phyloP scores from a whole-genome alignment of 2,329 filamentous ascomycete genomes.

The Geosmithia morbida region DNA sequence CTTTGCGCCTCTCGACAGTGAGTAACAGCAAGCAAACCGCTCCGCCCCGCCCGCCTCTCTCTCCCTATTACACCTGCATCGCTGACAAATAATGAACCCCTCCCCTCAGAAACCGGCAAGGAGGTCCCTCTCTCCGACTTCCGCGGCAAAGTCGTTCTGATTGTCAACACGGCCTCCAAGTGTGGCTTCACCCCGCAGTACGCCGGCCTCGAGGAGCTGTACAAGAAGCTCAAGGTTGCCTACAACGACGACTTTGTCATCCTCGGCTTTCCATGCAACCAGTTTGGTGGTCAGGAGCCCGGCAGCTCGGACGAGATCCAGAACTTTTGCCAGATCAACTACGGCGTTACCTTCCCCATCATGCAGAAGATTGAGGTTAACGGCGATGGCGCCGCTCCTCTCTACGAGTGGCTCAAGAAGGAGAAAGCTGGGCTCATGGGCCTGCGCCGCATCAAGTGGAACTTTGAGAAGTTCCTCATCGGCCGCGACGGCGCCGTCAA shows the following conservation, averaged over 20 bases:
- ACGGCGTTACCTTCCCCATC: slow-evolving; percentile 80
- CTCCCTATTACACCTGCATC: background rate
- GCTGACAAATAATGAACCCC: background rate
- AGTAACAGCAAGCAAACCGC: too few relatives aligned
- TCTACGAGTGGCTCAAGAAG: slow-evolving; percentile 64
- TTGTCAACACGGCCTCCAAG: slow-evolving; percentile 97
- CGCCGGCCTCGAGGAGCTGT: slow-evolving; percentile 76
- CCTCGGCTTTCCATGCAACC: slow-evolving; percentile 97
- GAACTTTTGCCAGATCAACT: slow-evolving; percentile 82
- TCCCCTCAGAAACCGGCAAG: slow-evolving; percentile 36
- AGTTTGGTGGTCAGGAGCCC: slow-evolving; percentile 86
- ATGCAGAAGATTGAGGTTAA: slow-evolving; percentile 92
- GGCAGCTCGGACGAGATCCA: slow-evolving; percentile 70
- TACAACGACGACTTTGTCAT: slow-evolving; percentile 68
- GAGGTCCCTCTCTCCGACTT: slow-evolving; percentile 56
- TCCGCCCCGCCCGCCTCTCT: background rate
- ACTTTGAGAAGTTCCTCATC: slow-evolving; percentile 97
- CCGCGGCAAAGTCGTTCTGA: slow-evolving; percentile 83
- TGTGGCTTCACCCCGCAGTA: slow-evolving; percentile 98
- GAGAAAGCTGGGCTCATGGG: slow-evolving; percentile 74
- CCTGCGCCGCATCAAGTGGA: slow-evolving; percentile 92
- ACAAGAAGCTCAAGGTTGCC: slow-evolving; percentile 58
- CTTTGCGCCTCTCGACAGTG: slow-evolving; percentile 73
- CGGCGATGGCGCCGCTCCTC: slow-evolving; percentile 62
- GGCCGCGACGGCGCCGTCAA: slow-evolving; percentile 76